Evolutionary conservation across 768 basidiomycete genomes (phyloP), one percentile per base, ranked within the genome.

Genomic region (Suillus fuscotomentosus): DNA sequence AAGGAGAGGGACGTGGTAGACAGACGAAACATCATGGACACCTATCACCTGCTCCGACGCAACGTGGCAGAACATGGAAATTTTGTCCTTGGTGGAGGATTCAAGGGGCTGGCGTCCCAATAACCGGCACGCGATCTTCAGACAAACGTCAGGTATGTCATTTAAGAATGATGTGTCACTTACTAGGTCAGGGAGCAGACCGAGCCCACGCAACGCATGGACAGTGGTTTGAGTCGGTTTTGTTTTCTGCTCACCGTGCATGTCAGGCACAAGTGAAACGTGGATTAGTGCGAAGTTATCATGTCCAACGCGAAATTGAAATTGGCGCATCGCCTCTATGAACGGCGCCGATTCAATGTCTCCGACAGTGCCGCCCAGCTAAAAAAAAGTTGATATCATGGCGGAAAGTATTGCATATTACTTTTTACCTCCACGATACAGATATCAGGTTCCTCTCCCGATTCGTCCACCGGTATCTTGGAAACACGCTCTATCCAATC

Each of bases 11-110:
- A 99, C 97, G 72, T 99, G 97, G 76, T 99, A 99, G 41, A 98
- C 95, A 45, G 95, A 97, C 10, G 91, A 88, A 56, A 99, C 94
- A 73, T 98, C 95, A 74, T 99, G 97, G 8, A 99, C 92, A 62
- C 95, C 97, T 60, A 99, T 83, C 47, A 99, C 97, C 71, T 94
- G 92, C 70, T 93, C 89, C 3, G 89, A 81, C 3, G 87, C 80
- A 70, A 99, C 97, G 71, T 99, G 97, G 77, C 97, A 98, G 84
- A 99, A 99, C 96, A 99, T 98, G 66, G 94, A 95, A 48, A 99
- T 97, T 77, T 99, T 99, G 72, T 89, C 85, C 78, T 95, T 97
- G 42, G 96, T 97, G 0, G 91, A 84, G 17, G 86, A 83, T 61
- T 90, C 86, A n/a, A 99, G 82, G 0, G 92, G 89, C 66, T 91